Percentiles rank a stretch among this genome's conserved stretches.
These are phyloP conservation scores for Kodamaea sp. DNA, from an alignment of 1,139 yeast species.

Conservation along the genomic window DNA sequence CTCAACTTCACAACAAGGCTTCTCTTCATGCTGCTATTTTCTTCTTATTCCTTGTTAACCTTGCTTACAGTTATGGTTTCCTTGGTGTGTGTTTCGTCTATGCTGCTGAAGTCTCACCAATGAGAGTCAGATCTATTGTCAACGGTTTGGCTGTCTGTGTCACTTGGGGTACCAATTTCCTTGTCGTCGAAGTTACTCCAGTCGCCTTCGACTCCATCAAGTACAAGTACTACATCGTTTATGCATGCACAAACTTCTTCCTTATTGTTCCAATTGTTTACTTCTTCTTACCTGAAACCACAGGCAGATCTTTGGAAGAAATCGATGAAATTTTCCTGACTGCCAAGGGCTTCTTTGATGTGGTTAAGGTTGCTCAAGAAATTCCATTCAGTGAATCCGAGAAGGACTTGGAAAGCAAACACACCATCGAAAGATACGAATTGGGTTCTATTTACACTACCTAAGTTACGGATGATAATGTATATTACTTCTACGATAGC, in stretches of 20 bases:
- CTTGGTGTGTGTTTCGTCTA: slow-evolving; percentile 1
- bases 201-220: slow-evolving; percentile 15
- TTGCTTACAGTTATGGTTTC: background rate
- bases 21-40: slow-evolving; percentile 1
- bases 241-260: slow-evolving; percentile 10
- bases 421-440: slow-evolving; percentile 1
- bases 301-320: slow-evolving; percentile 26
- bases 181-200: slow-evolving; percentile 18
- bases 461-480: background rate
- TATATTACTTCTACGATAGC: no score
- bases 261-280: slow-evolving; percentile 14
- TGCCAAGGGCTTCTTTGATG: background rate
- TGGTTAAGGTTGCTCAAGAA: background rate
- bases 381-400: background rate
- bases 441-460: slow-evolving; percentile 1
- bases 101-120: slow-evolving; percentile 14
- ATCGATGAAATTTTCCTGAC: slow-evolving; percentile 20
- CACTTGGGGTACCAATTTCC: slow-evolving; percentile 17
- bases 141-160: slow-evolving; percentile 15
- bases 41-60: slow-evolving; percentile 1
- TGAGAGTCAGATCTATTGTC: slow-evolving; percentile 18
- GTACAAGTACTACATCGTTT: slow-evolving; percentile 17
- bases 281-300: slow-evolving; percentile 29
- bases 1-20: background rate
- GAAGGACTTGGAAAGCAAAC: background rate